Evolutionary conservation across 2,329 filamentous ascomycete species (phyloP).

Genomic region (Celoporthe dispersa): DNA sequence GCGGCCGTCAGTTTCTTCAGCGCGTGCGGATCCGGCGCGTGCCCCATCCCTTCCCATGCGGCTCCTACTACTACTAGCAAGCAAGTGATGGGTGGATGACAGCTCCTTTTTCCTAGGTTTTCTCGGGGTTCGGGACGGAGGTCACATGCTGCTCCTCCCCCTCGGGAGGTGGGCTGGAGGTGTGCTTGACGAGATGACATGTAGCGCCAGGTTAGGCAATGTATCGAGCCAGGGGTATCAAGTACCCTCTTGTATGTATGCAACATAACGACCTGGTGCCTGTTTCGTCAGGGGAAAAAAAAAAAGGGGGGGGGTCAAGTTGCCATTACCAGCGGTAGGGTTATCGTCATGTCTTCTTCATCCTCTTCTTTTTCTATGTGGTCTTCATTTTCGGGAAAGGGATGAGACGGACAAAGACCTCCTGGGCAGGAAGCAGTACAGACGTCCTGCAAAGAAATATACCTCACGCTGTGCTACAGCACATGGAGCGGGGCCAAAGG

Average conservation of each 20-base stretch:
- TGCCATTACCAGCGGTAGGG: background rate
- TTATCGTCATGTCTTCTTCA: background rate
- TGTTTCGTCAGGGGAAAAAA: background rate
- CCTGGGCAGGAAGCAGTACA: background rate
- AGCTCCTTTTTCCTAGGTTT: too few relatives aligned
- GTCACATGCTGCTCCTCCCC: background rate
- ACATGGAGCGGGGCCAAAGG: background rate
- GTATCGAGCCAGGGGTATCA: background rate
- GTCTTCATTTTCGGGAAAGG: too few relatives aligned
- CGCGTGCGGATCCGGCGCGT: background rate
- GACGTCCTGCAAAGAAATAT: background rate
- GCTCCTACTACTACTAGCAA: background rate
- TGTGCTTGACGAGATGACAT: background rate
- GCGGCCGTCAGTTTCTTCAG: background rate
- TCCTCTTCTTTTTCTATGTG: background rate
- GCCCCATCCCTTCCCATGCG: too few relatives aligned
- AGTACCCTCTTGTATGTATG: background rate
- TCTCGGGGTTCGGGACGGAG: background rate
- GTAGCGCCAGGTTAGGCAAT: background rate
- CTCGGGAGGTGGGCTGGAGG: background rate
- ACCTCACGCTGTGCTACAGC: background rate
- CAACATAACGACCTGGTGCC: background rate
- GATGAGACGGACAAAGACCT: background rate
- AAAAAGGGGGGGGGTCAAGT: too few relatives aligned
- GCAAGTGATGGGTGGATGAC: background rate